Evolutionary conservation across 139 green algal genomes (phyloP).

Genomic region (Tetraselmis striata): DNA sequence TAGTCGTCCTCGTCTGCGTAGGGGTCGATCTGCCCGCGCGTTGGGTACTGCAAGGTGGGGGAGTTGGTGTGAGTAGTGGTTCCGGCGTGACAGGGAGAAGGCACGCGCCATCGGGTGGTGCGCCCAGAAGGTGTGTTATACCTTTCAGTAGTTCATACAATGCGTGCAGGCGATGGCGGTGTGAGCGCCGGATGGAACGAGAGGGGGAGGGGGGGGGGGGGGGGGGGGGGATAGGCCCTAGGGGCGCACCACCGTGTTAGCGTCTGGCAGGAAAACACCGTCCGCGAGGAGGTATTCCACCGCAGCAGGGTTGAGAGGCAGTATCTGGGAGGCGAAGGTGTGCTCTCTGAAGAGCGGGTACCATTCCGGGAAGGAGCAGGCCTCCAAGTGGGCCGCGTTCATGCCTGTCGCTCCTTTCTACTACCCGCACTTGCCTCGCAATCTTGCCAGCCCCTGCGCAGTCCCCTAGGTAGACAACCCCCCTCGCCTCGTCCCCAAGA

Average conservation of each 20-base stretch:
- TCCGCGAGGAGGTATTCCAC: slow-evolving; percentile 56
- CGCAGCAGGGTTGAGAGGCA: not conserved
- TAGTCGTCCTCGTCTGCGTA: slow-evolving; percentile 21
- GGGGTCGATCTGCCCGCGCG: slow-evolving; percentile 2
- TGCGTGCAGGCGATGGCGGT: no score
- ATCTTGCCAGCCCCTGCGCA: no score
- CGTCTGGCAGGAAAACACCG: slow-evolving; percentile 42
- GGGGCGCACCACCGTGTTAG: slow-evolving; percentile 35
- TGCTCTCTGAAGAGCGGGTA: not conserved
- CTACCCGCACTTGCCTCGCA: no score
- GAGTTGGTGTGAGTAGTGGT: no score
- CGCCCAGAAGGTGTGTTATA: no score
- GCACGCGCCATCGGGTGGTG: no score
- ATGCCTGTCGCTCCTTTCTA: no score
- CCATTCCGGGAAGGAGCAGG: not conserved
- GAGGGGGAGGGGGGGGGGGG: not conserved
- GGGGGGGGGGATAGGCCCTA: not conserved
- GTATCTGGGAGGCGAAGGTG: not conserved
- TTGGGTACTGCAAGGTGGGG: slow-evolving; percentile 14
- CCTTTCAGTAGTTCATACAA: no score
- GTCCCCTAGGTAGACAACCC: no score
- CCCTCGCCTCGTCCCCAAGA: no score
- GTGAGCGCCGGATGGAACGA: no score
- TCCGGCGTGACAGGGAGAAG: no score
- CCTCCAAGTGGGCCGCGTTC: not conserved